phyloP scores from a whole-genome alignment of 1,284 basidiomycete species.

The Anthracocystis walkeri region DNA sequence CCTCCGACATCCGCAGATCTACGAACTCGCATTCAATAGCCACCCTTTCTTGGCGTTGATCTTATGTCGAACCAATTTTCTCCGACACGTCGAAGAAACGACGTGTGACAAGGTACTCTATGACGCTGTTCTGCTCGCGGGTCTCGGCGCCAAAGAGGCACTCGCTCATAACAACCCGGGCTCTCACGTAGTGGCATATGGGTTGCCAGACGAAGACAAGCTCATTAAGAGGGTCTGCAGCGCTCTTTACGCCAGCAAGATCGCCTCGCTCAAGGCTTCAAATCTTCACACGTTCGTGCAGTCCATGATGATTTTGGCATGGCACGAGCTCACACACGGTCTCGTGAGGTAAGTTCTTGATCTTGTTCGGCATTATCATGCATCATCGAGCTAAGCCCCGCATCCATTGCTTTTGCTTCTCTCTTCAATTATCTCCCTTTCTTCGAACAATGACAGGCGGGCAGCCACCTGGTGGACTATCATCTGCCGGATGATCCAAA shows the following conservation, averaged over 20 bases:
- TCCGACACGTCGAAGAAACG: slow-evolving; percentile 3
- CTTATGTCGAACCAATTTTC: slow-evolving; percentile 26
- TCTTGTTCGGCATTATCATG: background rate
- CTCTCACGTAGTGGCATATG: background rate
- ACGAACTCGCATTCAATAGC: slow-evolving; percentile 25
- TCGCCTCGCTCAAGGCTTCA: slow-evolving; percentile 8
- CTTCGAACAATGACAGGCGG: slow-evolving; percentile 8
- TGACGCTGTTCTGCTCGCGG: slow-evolving; percentile 23
- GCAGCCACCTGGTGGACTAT: slow-evolving; percentile 33
- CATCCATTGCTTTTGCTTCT: background rate
- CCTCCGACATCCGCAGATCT: slow-evolving; percentile 4
- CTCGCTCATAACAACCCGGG: background rate
- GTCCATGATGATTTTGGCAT: slow-evolving; percentile 38
- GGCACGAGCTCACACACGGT: slow-evolving; percentile 37
- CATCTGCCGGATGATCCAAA: slow-evolving; percentile 9
- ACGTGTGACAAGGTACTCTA: slow-evolving; percentile 14
- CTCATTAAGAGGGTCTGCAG: background rate
- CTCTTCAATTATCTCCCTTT: background rate
- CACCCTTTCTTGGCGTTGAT: slow-evolving; percentile 43
- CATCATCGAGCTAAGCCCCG: too few relatives aligned
- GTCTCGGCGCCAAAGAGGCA: slow-evolving; percentile 6
- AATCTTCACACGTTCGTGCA: slow-evolving; percentile 20
- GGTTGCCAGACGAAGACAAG: slow-evolving; percentile 3
- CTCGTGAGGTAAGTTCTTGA: slow-evolving; percentile 20
- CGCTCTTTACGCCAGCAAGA: slow-evolving; percentile 6